A percentile compares a stretch with the other conserved stretches of the same genome.
phyloP scores from a whole-genome alignment of 768 basidiomycete genomes.

The Boletus edulis region DNA sequence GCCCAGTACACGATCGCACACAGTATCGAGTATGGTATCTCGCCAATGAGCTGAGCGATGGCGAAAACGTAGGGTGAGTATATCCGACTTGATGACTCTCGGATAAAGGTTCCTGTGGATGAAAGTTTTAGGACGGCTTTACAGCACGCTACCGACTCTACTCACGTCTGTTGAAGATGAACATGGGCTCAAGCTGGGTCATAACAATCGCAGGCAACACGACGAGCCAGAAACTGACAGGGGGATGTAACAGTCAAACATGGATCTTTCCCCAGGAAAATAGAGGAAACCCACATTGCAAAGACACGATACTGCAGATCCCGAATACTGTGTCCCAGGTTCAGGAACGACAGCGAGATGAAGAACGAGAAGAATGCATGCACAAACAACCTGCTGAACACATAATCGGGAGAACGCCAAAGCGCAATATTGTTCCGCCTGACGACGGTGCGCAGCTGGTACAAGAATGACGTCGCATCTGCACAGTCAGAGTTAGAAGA shows the following conservation, averaged over 20 bases:
- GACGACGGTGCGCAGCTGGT: conserved; percentile 70
- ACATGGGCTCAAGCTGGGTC: conserved; percentile 69
- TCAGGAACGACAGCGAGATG: conserved; percentile 77
- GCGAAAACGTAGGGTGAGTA: conserved; percentile 87
- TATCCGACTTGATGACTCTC: conserved; percentile 78
- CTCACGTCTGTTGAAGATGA: conserved; percentile 64
- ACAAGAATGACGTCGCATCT: conserved; percentile 76
- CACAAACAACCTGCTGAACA: conserved; percentile 79
- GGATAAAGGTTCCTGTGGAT: conserved; percentile 36
- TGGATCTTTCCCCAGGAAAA: not conserved
- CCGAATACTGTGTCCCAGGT: conserved; percentile 59
- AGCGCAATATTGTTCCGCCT: conserved; percentile 65
- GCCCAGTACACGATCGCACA: conserved; percentile 77
- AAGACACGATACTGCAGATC: conserved; percentile 82
- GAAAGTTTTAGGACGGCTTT: not conserved
- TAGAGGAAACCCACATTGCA: conserved; percentile 51
- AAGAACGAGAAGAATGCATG: conserved; percentile 69
- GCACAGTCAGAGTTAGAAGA: not conserved
- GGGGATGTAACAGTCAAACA: not conserved
- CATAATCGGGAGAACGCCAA: conserved; percentile 84
- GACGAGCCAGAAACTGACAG: conserved; percentile 58
- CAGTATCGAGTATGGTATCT: conserved; percentile 72
- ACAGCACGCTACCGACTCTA: conserved; percentile 24
- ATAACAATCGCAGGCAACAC: conserved; percentile 75
- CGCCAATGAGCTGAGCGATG: conserved; percentile 75